A percentile compares a stretch with the other conserved stretches of the same genome.
phyloP scores from a whole-genome alignment of 129 eudicot species.

The Artemisia tridentata region DNA sequence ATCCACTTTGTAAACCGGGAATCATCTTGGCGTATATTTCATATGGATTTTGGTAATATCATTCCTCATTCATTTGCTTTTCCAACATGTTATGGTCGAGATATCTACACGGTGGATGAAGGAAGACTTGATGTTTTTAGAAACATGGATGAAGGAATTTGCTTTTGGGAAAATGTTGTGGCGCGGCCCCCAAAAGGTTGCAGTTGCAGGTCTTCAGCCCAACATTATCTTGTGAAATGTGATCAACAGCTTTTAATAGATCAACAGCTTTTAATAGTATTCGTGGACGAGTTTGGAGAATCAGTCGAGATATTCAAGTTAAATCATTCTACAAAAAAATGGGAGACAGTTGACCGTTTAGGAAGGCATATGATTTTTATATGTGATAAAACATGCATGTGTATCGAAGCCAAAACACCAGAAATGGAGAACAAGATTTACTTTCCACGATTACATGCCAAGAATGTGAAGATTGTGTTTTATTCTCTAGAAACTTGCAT shows the following conservation, averaged over 20 bases:
- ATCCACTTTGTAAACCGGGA: too few species aligned
- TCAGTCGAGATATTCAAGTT: slow-evolving; percentile 22
- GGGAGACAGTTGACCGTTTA: slow-evolving; percentile 18
- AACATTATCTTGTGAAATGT: neutral
- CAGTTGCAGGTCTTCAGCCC: neutral
- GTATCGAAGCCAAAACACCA: neutral
- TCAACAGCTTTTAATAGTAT: neutral
- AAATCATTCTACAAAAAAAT: neutral
- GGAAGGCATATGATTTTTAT: slow-evolving; percentile 20
- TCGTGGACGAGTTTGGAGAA: slow-evolving; percentile 9
- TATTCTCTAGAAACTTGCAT: slow-evolving; percentile 28
- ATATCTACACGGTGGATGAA: neutral
- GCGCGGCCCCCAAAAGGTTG: neutral
- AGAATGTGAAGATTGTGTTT: slow-evolving; percentile 5
- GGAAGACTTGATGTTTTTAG: slow-evolving; percentile 1
- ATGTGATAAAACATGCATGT: neutral
- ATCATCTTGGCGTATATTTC: too few species aligned
- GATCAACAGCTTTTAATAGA: neutral
- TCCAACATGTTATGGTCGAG: neutral
- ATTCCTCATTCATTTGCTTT: too few species aligned
- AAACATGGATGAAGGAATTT: neutral
- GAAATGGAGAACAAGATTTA: slow-evolving; percentile 28
- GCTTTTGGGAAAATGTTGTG: neutral
- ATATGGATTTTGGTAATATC: too few species aligned
- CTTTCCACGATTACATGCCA: slow-evolving; percentile 14